Evolutionary conservation across 768 basidiomycete genomes (phyloP).

Genomic region (Leccinum boreale): DNA sequence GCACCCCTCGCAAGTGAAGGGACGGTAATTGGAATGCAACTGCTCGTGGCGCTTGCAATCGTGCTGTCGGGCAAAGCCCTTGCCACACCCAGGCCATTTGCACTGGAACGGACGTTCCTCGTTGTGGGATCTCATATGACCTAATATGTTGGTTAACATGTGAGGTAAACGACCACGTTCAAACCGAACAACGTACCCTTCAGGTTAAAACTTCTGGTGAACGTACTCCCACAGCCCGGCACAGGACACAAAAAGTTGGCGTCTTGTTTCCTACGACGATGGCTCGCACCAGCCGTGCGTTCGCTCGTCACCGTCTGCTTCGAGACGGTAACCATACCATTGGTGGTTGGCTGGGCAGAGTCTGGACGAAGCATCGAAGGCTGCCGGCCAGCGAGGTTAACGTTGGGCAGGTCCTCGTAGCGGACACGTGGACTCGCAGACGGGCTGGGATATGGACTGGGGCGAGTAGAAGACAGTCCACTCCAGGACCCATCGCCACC

Average conservation of each 20-base stretch:
- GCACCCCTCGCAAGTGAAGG: slow-evolving; percentile 92
- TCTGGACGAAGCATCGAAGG: slow-evolving; percentile 26
- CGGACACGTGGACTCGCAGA: slow-evolving; percentile 58
- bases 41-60: slow-evolving; percentile 97
- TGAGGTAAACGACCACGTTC: slow-evolving; percentile 10
- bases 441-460: slow-evolving; percentile 67
- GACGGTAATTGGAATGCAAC: slow-evolving; percentile 87
- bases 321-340: slow-evolving; percentile 33
- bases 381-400: slow-evolving; percentile 22
- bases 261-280: slow-evolving; percentile 82
- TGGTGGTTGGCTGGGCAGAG: background rate
- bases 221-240: slow-evolving; percentile 81
- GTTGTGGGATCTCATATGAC: slow-evolving; percentile 93
- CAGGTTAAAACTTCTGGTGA: slow-evolving; percentile 90
- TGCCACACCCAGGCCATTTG: slow-evolving; percentile 91
- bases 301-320: slow-evolving; percentile 90
- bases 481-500: slow-evolving; percentile 32
- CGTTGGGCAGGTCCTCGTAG: slow-evolving; percentile 47
- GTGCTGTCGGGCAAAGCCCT: slow-evolving; percentile 92
- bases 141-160: slow-evolving; percentile 34
- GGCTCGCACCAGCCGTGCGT: slow-evolving; percentile 83
- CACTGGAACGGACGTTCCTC: slow-evolving; percentile 95
- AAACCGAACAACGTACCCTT: slow-evolving; percentile 54
- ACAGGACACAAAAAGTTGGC: slow-evolving; percentile 84
- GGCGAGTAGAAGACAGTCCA: slow-evolving; percentile 36